These are phyloP conservation scores for Xanthoconium purpureum DNA, from an alignment of 768 basidiomycete species.

Conservation along the genomic window DNA sequence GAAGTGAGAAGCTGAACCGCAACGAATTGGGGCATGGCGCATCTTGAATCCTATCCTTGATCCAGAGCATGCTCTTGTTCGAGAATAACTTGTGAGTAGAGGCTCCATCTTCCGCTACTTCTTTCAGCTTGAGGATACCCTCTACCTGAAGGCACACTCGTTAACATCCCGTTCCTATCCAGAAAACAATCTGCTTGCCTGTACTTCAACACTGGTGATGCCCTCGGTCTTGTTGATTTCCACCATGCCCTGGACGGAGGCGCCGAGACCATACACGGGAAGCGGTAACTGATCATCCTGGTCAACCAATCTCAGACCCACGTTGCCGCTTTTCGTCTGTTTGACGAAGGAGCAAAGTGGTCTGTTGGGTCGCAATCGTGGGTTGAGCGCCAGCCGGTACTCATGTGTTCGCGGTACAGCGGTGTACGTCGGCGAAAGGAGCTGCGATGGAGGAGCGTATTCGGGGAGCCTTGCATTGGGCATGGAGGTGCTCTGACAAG, in stretches of 20 bases:
- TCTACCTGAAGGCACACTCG: conserved; percentile 45
- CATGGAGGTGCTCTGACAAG: conserved; percentile 40
- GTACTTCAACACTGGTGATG: conserved; percentile 60
- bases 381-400: conserved; percentile 48
- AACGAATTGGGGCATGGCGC: conserved; percentile 50
- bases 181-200: conserved; percentile 37
- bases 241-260: conserved; percentile 52
- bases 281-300: conserved; percentile 49
- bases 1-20: conserved; percentile 55
- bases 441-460: conserved; percentile 38
- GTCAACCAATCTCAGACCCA: conserved; percentile 48
- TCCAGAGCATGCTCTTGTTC: conserved; percentile 56
- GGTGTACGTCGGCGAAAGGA: conserved; percentile 50
- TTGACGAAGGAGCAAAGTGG: conserved; percentile 55
- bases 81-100: conserved; percentile 50
- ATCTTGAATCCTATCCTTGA: conserved; percentile 40
- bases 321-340: conserved; percentile 51
- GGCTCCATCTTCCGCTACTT: conserved; percentile 66
- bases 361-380: conserved; percentile 35
- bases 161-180: neutral
- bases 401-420: conserved; percentile 53
- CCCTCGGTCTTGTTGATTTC: conserved; percentile 54
- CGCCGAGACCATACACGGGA: conserved; percentile 57
- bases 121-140: conserved; percentile 55
- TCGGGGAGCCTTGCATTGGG: conserved; percentile 53